These are phyloP conservation scores for Castanospermum australe DNA, from an alignment of 306 rosid genomes.

Conservation along the genomic window DNA sequence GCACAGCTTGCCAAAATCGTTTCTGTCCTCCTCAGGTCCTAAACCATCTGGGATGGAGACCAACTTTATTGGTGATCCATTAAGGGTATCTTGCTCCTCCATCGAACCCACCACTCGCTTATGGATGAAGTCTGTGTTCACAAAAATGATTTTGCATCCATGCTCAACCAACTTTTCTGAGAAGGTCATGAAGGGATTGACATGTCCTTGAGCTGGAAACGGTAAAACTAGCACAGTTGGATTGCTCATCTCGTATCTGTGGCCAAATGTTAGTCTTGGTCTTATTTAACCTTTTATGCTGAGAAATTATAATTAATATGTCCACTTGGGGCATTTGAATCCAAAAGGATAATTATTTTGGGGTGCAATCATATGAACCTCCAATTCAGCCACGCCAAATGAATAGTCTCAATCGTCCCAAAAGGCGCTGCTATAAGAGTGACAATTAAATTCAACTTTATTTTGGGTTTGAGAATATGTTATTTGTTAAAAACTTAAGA, in stretches of 20 bases:
- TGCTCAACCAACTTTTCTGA: conserved; percentile 26
- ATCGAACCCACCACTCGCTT: conserved; percentile 26
- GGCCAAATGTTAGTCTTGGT: too few relatives aligned
- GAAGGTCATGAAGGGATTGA: conserved; percentile 31
- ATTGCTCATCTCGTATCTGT: conserved; percentile 15
- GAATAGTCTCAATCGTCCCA: too few relatives aligned
- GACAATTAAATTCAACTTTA: too few relatives aligned
- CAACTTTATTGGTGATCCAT: not conserved
- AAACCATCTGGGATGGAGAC: conserved; percentile 44
- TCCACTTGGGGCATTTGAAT: too few relatives aligned
- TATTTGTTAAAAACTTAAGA: too few relatives aligned
- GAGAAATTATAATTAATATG: too few relatives aligned
- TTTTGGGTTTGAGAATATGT: too few relatives aligned
- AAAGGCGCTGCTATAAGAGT: too few relatives aligned
- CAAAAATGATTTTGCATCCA: conserved; percentile 41
- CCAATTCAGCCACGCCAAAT: too few relatives aligned
- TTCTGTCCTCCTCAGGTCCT: conserved; percentile 35
- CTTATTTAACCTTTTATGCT: too few relatives aligned
- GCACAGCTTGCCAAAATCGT: not conserved
- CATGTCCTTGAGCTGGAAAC: conserved; percentile 41
- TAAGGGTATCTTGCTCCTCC: not conserved
- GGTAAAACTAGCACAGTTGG: conserved; percentile 28
- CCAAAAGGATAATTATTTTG: too few relatives aligned
- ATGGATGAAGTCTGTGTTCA: conserved; percentile 39
- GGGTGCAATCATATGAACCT: too few relatives aligned